Evolutionary conservation across 306 rosid species (phyloP).

Genomic region (Quercus engelmannii): DNA sequence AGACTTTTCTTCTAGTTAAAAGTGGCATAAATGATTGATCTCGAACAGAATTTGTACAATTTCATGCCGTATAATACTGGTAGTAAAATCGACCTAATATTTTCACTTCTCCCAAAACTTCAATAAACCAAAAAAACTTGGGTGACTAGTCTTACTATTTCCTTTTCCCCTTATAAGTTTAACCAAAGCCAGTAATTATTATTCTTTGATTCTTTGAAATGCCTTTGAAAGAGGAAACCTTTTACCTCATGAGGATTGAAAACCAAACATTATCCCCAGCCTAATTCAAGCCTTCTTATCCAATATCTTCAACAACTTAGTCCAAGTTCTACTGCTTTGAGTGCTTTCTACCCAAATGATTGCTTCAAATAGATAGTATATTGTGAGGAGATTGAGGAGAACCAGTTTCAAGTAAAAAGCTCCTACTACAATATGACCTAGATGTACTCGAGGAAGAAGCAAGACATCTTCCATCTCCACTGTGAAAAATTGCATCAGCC

Average conservation of each 20-base stretch:
- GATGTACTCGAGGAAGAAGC: constrained; percentile 99
- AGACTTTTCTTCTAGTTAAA: background rate
- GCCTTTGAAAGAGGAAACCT: background rate
- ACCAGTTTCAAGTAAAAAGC: constrained; percentile 82
- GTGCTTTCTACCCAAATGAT: constrained; percentile 3
- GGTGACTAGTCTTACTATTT: background rate
- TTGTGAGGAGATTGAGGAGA: constrained; percentile 83
- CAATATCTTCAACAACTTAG: background rate
- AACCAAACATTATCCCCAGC: background rate
- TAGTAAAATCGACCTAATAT: background rate
- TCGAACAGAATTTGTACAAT: background rate
- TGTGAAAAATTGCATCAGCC: constrained; percentile 51
- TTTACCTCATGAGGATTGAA: background rate
- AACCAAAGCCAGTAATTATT: background rate
- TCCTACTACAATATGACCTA: constrained; percentile 88
- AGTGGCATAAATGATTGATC: background rate
- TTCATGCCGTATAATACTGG: background rate
- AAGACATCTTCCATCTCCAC: constrained; percentile 85
- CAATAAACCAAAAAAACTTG: background rate
- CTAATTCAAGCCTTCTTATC: background rate
- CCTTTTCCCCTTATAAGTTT: background rate
- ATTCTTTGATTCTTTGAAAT: background rate
- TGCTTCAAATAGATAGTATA: constrained; percentile 44
- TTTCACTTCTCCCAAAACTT: background rate
- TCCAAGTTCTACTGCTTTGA: background rate